These are phyloP conservation scores for Cyberlindnera maclurae DNA, from an alignment of 805 yeast genomes.

Conservation along the genomic window DNA sequence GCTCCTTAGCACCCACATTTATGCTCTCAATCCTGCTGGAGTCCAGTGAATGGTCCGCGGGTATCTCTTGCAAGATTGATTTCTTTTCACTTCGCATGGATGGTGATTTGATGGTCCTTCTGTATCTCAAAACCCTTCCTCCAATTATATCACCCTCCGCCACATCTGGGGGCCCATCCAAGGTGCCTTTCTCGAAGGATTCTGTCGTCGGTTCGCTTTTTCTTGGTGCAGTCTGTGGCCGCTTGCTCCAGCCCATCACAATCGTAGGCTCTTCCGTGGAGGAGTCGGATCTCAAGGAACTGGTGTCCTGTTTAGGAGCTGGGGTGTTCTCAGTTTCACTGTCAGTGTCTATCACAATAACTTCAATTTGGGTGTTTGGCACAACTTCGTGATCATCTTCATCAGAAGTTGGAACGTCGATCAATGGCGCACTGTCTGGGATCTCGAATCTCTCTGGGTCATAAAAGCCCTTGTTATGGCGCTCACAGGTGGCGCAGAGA, in stretches of 20 bases:
- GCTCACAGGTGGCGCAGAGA: slow-evolving; percentile 38
- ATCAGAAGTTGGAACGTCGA: slow-evolving; percentile 2
- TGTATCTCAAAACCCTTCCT: slow-evolving; percentile 12
- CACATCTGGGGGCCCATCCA: slow-evolving; percentile 2
- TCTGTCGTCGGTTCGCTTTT: background rate
- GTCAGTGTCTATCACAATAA: background rate
- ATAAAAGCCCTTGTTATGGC: slow-evolving; percentile 24
- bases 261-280: no score
- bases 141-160: slow-evolving; percentile 7
- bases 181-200: background rate
- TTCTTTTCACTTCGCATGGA: no score
- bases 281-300: no score
- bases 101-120: slow-evolving; percentile 1
- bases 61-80: slow-evolving; percentile 3
- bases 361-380: background rate
- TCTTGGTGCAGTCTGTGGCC: no score
- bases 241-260: no score
- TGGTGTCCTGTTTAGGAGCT: no score
- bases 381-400: slow-evolving; percentile 7
- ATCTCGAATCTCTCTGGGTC: slow-evolving; percentile 13
- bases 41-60: slow-evolving; percentile 12
- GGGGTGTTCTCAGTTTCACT: background rate
- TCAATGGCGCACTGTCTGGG: slow-evolving; percentile 3
- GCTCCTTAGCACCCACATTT: background rate
- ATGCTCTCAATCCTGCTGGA: slow-evolving; percentile 1